These are phyloP conservation scores for Agaricus bisporus DNA, from an alignment of 768 basidiomycete species.

Conservation along the genomic window DNA sequence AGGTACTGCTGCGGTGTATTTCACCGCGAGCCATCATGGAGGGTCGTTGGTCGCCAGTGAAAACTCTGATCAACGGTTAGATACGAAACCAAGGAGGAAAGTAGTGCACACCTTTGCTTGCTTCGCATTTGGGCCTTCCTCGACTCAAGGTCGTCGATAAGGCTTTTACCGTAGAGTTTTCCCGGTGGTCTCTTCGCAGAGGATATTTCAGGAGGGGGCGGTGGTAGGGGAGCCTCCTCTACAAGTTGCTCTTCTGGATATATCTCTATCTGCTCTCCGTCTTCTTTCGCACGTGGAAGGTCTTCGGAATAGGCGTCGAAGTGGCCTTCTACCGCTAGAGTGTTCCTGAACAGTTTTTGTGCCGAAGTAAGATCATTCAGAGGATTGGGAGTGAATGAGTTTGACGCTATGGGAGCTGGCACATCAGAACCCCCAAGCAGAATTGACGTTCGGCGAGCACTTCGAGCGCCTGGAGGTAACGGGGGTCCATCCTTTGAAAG, in stretches of 20 bases:
- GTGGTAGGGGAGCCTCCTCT: conserved; percentile 29
- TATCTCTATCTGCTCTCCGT: conserved; percentile 71
- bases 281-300: conserved; percentile 68
- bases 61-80: conserved; percentile 47
- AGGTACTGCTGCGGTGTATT: conserved; percentile 50
- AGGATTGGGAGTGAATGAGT: conserved; percentile 77
- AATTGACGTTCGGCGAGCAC: conserved; percentile 43
- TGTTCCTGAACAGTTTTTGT: conserved; percentile 83
- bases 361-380: conserved; percentile 65
- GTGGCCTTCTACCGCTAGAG: conserved; percentile 64
- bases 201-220: conserved; percentile 12
- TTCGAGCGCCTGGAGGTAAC: conserved; percentile 67
- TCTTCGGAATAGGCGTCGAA: conserved; percentile 54
- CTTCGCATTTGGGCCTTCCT: conserved; percentile 78
- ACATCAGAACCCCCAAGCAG: conserved; percentile 20
- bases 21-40: conserved; percentile 83
- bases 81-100: background rate
- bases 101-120: conserved; percentile 62
- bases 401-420: conserved; percentile 42
- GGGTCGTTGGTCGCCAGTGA: conserved; percentile 82
- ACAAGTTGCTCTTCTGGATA: conserved; percentile 26
- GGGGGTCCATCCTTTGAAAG: conserved; percentile 67
- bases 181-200: conserved; percentile 56
- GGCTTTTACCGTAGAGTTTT: conserved; percentile 78
- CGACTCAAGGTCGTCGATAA: conserved; percentile 85